These are phyloP conservation scores for Dendrobium officinale DNA, from an alignment of 106 monocot species.

Conservation along the genomic window DNA sequence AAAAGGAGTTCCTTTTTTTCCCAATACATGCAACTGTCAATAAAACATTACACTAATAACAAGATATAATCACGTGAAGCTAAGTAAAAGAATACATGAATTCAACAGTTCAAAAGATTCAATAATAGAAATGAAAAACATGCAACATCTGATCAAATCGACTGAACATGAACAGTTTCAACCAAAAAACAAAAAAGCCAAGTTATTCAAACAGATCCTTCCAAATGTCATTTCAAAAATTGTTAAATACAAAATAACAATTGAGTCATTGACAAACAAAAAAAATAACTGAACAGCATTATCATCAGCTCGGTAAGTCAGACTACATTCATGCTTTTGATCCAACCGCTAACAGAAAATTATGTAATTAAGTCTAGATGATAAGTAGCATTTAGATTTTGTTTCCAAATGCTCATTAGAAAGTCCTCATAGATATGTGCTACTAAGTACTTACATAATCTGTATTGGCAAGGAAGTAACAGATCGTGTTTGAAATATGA, in stretches of 20 bases:
- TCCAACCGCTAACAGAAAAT: neutral
- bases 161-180: neutral
- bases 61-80: neutral
- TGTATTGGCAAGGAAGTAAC: neutral
- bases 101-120: neutral
- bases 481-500: neutral
- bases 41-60: neutral
- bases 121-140: neutral
- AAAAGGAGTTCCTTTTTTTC: neutral
- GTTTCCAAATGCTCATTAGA: neutral
- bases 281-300: too few relatives aligned
- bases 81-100: neutral
- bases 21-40: neutral
- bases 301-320: too few relatives aligned
- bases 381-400: neutral
- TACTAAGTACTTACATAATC: neutral
- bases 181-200: neutral
- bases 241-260: neutral
- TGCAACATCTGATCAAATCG: neutral
- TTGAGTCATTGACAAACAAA: too few relatives aligned
- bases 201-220: neutral
- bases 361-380: neutral
- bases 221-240: neutral
- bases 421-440: neutral
- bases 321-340: neutral